Evolutionary conservation across 148 eudicot genomes (phyloP), one percentile per base, ranked within the genome.

Genomic region (Vaccinium macrocarpon): DNA sequence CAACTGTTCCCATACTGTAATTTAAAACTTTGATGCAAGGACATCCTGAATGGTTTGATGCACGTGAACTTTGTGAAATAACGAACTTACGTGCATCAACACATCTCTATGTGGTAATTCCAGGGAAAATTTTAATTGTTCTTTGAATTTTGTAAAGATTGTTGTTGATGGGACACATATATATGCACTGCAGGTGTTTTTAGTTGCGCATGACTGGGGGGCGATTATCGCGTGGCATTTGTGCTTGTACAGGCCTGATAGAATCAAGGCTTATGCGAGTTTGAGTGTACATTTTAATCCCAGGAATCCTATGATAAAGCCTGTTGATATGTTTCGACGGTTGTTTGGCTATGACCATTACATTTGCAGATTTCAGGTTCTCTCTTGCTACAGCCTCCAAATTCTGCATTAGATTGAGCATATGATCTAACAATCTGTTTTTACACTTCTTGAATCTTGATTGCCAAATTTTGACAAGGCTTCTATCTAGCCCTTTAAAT

Each of bases 221-320:
- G 84, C 78, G 11, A 5, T 25, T 9, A 29, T 82, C 21, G 84
- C 78, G 8, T 82, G 84, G 84, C 23, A 27, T 76, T 70, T 82
- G 73, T 82, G 84, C 64, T 50, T 71, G 84, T 82, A 42, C 19
- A 82, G 84, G 50, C 84, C 84, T 27, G 84, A 82, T 52, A 50
- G 62, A 50, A 32, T 82, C 78, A 82, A 82, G 64, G 84, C 84
- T 32, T 19, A 79, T 68, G 82, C 79, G 71, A 79, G 35, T 48
- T 32, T 84, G 70, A 78, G 86, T 35, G 66, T 84, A 21, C 77
- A 79, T 35, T 85, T 80, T 42, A 6, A 46, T 29, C 72, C 79
- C 1, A 79, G 80, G 55, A 32, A 19, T 82, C 80, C 83, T 3
- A 46, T 35, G 11, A 27, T 27, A 10, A 23, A 71, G 49, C 27